Evolutionary conservation across 2,329 filamentous ascomycete species (phyloP).

Genomic region (Fusarium heterosporum): DNA sequence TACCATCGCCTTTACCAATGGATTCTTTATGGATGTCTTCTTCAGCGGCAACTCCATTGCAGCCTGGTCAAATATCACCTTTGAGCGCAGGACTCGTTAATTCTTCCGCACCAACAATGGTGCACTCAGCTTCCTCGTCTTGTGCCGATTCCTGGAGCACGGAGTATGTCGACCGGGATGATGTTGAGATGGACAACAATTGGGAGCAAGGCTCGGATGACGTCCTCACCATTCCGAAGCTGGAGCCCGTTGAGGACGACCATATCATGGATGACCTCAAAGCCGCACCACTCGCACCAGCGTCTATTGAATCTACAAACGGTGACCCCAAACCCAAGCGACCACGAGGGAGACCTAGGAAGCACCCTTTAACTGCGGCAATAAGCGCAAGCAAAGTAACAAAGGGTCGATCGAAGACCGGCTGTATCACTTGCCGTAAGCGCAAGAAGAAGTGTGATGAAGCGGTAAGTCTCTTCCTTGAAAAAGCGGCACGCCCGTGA

Average conservation of each 20-base stretch:
- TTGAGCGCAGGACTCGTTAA: slow-evolving; percentile 64
- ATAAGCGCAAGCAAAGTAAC: slow-evolving; percentile 74
- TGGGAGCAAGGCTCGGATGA: slow-evolving; percentile 64
- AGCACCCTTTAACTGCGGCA: slow-evolving; percentile 75
- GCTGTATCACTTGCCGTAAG: slow-evolving; percentile 74
- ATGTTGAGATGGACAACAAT: slow-evolving; percentile 55
- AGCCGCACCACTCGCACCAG: slow-evolving; percentile 51
- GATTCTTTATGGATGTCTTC: slow-evolving; percentile 48
- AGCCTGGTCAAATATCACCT: slow-evolving; percentile 64
- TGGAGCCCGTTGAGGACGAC: slow-evolving; percentile 68
- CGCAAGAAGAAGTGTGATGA: slow-evolving; percentile 81
- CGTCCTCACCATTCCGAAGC: slow-evolving; percentile 62
- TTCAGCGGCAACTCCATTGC: slow-evolving; percentile 48
- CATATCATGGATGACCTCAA: slow-evolving; percentile 66
- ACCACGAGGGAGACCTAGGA: slow-evolving; percentile 83
- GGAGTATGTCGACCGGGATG: slow-evolving; percentile 55
- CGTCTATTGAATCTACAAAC: slow-evolving; percentile 36
- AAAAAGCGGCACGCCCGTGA: not conserved
- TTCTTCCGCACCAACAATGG: slow-evolving; percentile 56
- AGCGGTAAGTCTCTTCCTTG: slow-evolving; percentile 50
- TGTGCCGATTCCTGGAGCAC: slow-evolving; percentile 60
- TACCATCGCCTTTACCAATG: slow-evolving; percentile 51
- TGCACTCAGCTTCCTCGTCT: slow-evolving; percentile 61
- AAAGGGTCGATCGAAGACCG: slow-evolving; percentile 80
- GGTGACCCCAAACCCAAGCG: slow-evolving; percentile 65